These are phyloP conservation scores for Ustilaginoidea virens DNA, from an alignment of 2,329 filamentous ascomycete genomes.

Conservation along the genomic window DNA sequence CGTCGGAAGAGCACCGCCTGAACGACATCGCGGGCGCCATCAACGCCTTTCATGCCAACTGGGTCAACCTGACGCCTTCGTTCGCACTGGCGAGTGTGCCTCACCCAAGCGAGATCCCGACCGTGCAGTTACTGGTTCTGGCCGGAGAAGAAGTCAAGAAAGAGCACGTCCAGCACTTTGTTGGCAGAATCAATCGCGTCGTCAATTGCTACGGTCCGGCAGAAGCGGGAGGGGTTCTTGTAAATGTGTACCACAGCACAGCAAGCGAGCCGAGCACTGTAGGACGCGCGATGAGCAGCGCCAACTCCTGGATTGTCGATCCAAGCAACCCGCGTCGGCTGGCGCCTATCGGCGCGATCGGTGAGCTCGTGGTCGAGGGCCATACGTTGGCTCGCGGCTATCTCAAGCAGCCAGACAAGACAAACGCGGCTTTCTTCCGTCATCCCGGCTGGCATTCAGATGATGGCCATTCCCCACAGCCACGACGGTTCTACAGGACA, in stretches of 20 bases:
- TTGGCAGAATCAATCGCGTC: no score
- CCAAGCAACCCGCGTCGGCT: background rate
- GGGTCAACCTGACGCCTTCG: slow-evolving; percentile 5
- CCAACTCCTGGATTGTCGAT: background rate
- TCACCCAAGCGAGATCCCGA: background rate
- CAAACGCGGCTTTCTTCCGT: background rate
- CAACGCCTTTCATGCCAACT: slow-evolving; percentile 3
- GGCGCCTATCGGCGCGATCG: background rate
- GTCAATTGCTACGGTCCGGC: no score
- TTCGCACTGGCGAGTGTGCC: no score
- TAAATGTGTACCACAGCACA: no score
- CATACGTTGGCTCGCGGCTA: background rate
- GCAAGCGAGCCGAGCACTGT: background rate
- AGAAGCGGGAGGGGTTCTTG: no score
- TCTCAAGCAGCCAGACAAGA: background rate
- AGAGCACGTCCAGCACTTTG: no score
- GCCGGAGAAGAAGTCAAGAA: no score
- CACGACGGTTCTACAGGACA: no score
- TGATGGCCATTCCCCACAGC: no score
- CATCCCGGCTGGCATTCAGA: background rate
- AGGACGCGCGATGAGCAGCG: background rate
- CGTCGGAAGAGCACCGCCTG: slow-evolving; percentile 5
- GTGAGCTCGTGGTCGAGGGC: background rate
- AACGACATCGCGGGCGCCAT: slow-evolving; percentile 6
- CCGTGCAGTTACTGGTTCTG: background rate